A percentile compares a stretch with the other conserved stretches of the same genome.
Evolutionary conservation across 306 rosid species (phyloP).

Genomic region (Casuarina glauca): DNA sequence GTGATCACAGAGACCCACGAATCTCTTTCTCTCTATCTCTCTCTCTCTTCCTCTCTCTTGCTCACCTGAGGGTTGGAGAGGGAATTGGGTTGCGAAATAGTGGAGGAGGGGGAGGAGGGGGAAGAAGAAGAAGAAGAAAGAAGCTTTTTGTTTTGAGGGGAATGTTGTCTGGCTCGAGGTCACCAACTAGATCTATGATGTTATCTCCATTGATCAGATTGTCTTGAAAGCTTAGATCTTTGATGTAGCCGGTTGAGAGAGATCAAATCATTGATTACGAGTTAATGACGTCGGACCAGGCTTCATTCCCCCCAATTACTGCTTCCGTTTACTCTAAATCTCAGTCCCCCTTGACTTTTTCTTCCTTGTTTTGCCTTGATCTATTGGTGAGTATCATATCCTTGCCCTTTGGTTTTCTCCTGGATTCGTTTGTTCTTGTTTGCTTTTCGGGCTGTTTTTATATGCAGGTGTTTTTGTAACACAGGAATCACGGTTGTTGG

Average conservation of each 20-base stretch:
- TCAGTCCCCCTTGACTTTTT: not conserved
- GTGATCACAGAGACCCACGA: not conserved
- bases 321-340: constrained; percentile 26
- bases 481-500: constrained; percentile 24
- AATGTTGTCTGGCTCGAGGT: constrained; percentile 74
- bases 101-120: constrained; percentile 1
- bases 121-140: constrained; percentile 10
- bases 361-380: not conserved
- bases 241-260: constrained; percentile 8
- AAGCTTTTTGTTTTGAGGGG: constrained; percentile 48
- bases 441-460: constrained; percentile 9
- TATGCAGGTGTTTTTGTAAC: constrained; percentile 4
- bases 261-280: constrained; percentile 7
- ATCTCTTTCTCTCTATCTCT: not conserved
- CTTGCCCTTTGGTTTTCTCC: not conserved
- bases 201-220: not conserved
- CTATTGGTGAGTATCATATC: constrained; percentile 8
- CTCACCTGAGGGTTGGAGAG: not conserved
- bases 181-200: constrained; percentile 35
- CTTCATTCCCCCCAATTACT: constrained; percentile 70
- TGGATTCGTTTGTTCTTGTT: not conserved
- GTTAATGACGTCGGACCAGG: constrained; percentile 64
- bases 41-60: constrained; percentile 1
- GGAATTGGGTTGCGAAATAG: not conserved
- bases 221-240: constrained; percentile 2